A percentile compares a stretch with the other conserved stretches of the same genome.
These are phyloP conservation scores for Thalassiosira exigua DNA, from an alignment of 352 stramenopile genomes.

Conservation along the genomic window DNA sequence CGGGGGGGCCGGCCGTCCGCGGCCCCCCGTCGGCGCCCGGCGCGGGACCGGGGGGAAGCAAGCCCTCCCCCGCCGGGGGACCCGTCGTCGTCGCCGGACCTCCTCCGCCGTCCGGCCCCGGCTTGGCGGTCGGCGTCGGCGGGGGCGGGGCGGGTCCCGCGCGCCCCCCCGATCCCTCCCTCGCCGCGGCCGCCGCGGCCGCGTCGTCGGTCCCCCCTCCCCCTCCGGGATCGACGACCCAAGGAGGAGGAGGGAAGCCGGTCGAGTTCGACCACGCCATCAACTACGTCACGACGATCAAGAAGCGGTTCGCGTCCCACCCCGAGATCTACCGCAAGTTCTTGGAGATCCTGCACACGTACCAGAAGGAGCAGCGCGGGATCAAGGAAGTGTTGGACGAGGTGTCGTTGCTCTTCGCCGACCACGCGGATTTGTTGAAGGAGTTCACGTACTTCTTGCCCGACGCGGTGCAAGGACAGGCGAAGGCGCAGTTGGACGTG, in stretches of 20 bases:
- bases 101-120: background rate
- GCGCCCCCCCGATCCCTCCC: background rate
- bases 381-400: slow-evolving; percentile 98
- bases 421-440: slow-evolving; percentile 98
- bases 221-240: background rate
- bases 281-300: slow-evolving; percentile 99
- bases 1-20: background rate
- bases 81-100: background rate
- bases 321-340: slow-evolving; percentile 99
- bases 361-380: slow-evolving; percentile 98
- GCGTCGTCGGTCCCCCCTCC: slow-evolving; percentile 2
- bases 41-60: background rate
- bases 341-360: slow-evolving; percentile 99
- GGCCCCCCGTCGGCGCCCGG: background rate
- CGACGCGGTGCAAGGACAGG: slow-evolving; percentile 97
- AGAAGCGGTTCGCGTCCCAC: slow-evolving; percentile 96
- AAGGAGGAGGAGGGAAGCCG: slow-evolving; percentile 3
- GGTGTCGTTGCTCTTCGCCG: slow-evolving; percentile 98
- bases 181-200: background rate
- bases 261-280: slow-evolving; percentile 99
- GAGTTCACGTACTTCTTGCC: slow-evolving; percentile 99
- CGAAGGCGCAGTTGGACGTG: slow-evolving; percentile 85
- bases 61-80: background rate
- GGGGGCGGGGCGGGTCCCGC: background rate
- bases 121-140: too few relatives aligned